phyloP scores from a whole-genome alignment of 129 eudicot genomes.

The Dittrichia graveolens region DNA sequence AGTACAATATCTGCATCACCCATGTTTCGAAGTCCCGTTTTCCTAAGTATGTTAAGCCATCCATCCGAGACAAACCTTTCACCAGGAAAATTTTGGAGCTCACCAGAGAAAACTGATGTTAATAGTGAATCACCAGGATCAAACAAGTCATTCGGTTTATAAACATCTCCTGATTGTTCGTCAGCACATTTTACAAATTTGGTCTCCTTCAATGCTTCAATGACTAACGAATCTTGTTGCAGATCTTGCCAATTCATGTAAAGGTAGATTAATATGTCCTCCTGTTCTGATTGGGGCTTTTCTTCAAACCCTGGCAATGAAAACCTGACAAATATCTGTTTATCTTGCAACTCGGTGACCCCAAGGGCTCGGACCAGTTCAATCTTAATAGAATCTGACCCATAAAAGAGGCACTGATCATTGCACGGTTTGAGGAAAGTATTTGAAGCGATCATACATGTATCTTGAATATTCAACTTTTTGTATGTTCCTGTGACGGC shows the following conservation, averaged over 20 bases:
- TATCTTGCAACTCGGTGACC: constrained; percentile 76
- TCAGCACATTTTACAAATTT: constrained; percentile 80
- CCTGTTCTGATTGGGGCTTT: constrained; percentile 77
- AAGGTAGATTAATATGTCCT: constrained; percentile 74
- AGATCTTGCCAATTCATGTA: constrained; percentile 86
- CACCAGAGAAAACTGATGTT: constrained; percentile 80
- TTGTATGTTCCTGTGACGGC: constrained; percentile 78
- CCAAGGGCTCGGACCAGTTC: constrained; percentile 78
- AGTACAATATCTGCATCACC: constrained; percentile 79
- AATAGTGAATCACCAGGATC: constrained; percentile 83
- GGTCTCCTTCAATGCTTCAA: constrained; percentile 78
- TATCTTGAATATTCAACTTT: constrained; percentile 52
- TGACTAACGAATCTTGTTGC: constrained; percentile 63
- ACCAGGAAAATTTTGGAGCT: constrained; percentile 82
- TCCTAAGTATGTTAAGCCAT: constrained; percentile 84
- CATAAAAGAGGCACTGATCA: constrained; percentile 67
- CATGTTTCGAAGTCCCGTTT: constrained; percentile 74
- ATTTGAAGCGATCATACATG: constrained; percentile 70
- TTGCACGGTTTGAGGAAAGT: constrained; percentile 79
- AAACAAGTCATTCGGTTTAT: constrained; percentile 75
- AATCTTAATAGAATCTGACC: constrained; percentile 56
- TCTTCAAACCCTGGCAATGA: constrained; percentile 82
- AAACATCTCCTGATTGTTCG: constrained; percentile 55
- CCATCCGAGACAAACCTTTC: constrained; percentile 86
- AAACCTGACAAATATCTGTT: constrained; percentile 78